Conservation (phyloP, 2,329 filamentous ascomycete genomes). For the Neophaeococcomyces mojaviensis region DNA sequence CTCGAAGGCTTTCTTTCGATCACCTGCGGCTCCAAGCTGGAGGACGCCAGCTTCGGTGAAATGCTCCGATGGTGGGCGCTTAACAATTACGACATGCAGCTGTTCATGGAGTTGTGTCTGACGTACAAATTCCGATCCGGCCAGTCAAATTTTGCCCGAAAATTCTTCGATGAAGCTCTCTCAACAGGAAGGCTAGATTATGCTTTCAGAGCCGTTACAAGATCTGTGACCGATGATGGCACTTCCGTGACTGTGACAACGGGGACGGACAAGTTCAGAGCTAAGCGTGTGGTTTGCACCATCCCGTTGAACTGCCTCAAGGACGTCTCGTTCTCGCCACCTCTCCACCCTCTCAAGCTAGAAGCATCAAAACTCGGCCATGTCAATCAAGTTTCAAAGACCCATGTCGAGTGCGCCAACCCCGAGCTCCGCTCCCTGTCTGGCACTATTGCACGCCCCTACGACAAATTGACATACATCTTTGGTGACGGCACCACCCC, state of each 20-base stretch:
- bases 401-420: constrained; percentile 21
- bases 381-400: constrained; percentile 26
- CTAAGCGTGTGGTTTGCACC: neutral
- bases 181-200: constrained; percentile 34
- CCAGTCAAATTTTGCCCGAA: constrained; percentile 39
- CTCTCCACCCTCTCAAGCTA: constrained; percentile 21
- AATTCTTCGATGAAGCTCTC: constrained; percentile 39
- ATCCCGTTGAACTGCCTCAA: constrained; percentile 5
- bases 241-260: no score
- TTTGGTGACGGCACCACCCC: constrained; percentile 41
- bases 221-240: no score
- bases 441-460: constrained; percentile 37
- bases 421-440: constrained; percentile 32
- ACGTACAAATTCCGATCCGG: constrained; percentile 38
- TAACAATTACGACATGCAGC: constrained; percentile 33
- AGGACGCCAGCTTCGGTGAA: constrained; percentile 39
- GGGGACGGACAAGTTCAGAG: neutral
- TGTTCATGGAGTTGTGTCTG: constrained; percentile 32
- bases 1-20: constrained; percentile 38
- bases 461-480: constrained; percentile 38
- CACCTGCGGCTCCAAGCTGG: constrained; percentile 37
- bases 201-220: constrained; percentile 32
- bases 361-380: constrained; percentile 24
- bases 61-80: constrained; percentile 44
- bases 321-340: constrained; percentile 25